Evolutionary conservation across 2,329 filamentous ascomycete species (phyloP), one percentile per base, ranked within the genome.

Genomic region (Pseudophaeomoniella oleicola): DNA sequence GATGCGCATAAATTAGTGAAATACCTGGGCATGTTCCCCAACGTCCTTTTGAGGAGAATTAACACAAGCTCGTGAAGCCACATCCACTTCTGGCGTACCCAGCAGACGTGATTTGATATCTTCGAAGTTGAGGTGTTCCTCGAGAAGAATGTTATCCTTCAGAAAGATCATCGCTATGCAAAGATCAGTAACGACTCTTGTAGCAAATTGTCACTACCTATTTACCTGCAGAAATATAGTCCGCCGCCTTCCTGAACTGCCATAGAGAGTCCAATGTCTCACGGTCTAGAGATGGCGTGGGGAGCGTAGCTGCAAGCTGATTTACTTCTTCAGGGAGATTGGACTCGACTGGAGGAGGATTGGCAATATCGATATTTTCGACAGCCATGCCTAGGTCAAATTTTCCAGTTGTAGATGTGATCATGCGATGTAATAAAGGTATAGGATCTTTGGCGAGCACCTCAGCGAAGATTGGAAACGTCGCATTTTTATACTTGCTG

Each of bases 1-100:
- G 55, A 44, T 80, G 75, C 2, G 75, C 71, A 54, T 77, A 78
- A 10, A 78, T 63, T 11, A 79, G 56, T 9, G 71, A 69, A n/a
- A 79, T 55, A 1, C 75, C 74, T 0, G 75, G 74, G 39, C 73
- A 78, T 27, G 75, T 78, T 50, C 74, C 74, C 73, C 74, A 79
- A 46, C 78, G 75, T 2, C 71, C 63, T 64, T 34, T 4, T 16
- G 11, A 1, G 16, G 16, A 4, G 18, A 22, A 42, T 49, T 49
- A 54, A 50, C 39, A 10, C 13, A 15, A 19, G 37, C 16, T 5
- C 10, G 16, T 27, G 22, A 27, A 18, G 16, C 17, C 14, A 4
- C 16, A 34, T 18, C n/a, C 4, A 15, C 14, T 2, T 16, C 18
- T 9, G 35, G 45, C 53, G 42, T 51, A 65, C 67, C 69, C 2